phyloP scores from a whole-genome alignment of 768 basidiomycete genomes.

The Amanita molliuscula region DNA sequence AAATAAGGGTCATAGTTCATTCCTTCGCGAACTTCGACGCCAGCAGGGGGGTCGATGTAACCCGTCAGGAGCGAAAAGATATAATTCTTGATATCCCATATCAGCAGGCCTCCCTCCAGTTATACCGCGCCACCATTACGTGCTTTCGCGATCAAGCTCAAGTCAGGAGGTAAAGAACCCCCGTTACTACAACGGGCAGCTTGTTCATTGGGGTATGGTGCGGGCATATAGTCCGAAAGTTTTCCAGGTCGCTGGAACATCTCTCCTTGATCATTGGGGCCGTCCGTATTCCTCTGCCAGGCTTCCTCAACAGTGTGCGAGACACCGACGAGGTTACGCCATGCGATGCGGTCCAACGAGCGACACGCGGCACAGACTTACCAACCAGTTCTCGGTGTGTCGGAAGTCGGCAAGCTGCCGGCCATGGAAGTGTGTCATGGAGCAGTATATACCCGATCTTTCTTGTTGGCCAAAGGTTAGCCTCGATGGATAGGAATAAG shows the following conservation, averaged over 20 bases:
- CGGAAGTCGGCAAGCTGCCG: no score
- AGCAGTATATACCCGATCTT: no score
- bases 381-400: no score
- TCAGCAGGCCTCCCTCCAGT: constrained; percentile 26
- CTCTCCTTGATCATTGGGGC: constrained; percentile 95
- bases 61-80: constrained; percentile 95
- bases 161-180: constrained; percentile 94
- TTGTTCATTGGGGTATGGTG: constrained; percentile 95
- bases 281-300: constrained; percentile 94
- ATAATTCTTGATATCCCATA: constrained; percentile 60
- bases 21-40: constrained; percentile 88
- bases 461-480: no score
- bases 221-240: constrained; percentile 96
- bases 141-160: constrained; percentile 95
- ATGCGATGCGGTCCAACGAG: constrained; percentile 97
- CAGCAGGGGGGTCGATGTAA: constrained; percentile 93
- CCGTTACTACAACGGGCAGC: constrained; percentile 90
- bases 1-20: constrained; percentile 99
- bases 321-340: constrained; percentile 98
- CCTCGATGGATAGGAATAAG: no score
- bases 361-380: constrained; percentile 99
- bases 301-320: constrained; percentile 91
- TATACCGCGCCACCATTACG: constrained; percentile 86
- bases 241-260: constrained; percentile 99
- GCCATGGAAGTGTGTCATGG: no score